These are phyloP conservation scores for Protomyces lactucae-debilis DNA, from an alignment of 1,139 yeast species.

Conservation along the genomic window DNA sequence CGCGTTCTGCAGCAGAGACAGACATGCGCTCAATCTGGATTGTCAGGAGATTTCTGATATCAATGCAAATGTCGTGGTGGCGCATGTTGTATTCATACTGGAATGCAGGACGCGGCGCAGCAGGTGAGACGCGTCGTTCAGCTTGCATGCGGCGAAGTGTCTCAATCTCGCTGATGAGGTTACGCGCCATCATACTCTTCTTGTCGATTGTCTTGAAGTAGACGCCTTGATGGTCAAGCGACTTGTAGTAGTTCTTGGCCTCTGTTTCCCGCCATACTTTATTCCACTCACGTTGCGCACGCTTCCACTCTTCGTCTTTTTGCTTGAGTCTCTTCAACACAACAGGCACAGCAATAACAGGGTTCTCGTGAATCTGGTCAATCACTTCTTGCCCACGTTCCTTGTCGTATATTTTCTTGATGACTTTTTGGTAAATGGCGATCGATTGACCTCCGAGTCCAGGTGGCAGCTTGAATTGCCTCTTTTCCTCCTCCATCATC, in stretches of 20 bases:
- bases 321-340: constrained; percentile 88
- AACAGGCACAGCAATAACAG: constrained; percentile 90
- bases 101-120: constrained; percentile 72
- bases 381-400: constrained; percentile 95
- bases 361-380: constrained; percentile 91
- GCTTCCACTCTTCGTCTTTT: constrained; percentile 98
- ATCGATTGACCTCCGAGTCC: constrained; percentile 88
- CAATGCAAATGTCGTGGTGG: constrained; percentile 67
- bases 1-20: constrained; percentile 78
- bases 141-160: constrained; percentile 88
- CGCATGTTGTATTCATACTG: constrained; percentile 66
- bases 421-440: constrained; percentile 88
- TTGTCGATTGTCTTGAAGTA: constrained; percentile 96
- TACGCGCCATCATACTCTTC: constrained; percentile 82
- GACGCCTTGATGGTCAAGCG: constrained; percentile 89
- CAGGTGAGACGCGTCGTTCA: constrained; percentile 72
- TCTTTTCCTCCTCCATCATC: constrained; percentile 87
- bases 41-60: constrained; percentile 63
- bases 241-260: constrained; percentile 87
- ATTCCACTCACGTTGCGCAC: constrained; percentile 98
- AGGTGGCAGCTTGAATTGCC: constrained; percentile 77
- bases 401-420: constrained; percentile 85
- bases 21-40: constrained; percentile 64
- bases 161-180: constrained; percentile 82
- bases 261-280: constrained; percentile 99